Base-by-base conservation (phyloP, 345 rosid species). In the Eucalyptus pumila region DNA sequence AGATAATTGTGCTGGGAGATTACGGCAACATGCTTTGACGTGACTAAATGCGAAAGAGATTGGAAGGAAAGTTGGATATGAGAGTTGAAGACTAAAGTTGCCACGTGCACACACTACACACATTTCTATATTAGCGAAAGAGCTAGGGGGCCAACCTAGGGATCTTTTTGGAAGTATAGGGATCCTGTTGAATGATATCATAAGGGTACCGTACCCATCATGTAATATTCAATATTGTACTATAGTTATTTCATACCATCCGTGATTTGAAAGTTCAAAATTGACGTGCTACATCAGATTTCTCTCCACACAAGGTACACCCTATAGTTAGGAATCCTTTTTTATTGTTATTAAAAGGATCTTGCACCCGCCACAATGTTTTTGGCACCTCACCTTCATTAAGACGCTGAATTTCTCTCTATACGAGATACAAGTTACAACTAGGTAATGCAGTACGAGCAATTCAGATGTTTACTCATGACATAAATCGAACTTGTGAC, bases 1-100 rank as follows among this genome's bases (percentile, higher is more conserved):
- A 76, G 83, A 37, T 21, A 21, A 40, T 37, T 6, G 21, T 37
- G 45, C 83, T 19, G 12, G 47, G 83, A 11, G 45, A 37, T 76
- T 76, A 76, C 83, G 45, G 83, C 83, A 76, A 76, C 83, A 76
- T 21, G 83, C 83, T 76, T 76, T 76, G 83, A 76, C 27, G 9
- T 76, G 83, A 76, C 83, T 76, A 40, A 19, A 37, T 76, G 45
- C 83, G 83, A 76, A 76, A 37, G 47, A 76, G 83, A 37, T 37
- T 23, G 83, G 83, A 76, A 76, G 83, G 83, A 11, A 19, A 37
- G 26, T 9, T 34, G 81, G 47, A 72, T 1, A 19, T 24, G 47
- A 37, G 83, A 76, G 47, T 37, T 76, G 47, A 76, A 37, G 83
- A 37, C 83, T 27, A 37, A 72, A 76, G 83, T 37, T 24, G 47